These are phyloP conservation scores for Populus nigra DNA, from an alignment of 345 rosid species.

Conservation along the genomic window DNA sequence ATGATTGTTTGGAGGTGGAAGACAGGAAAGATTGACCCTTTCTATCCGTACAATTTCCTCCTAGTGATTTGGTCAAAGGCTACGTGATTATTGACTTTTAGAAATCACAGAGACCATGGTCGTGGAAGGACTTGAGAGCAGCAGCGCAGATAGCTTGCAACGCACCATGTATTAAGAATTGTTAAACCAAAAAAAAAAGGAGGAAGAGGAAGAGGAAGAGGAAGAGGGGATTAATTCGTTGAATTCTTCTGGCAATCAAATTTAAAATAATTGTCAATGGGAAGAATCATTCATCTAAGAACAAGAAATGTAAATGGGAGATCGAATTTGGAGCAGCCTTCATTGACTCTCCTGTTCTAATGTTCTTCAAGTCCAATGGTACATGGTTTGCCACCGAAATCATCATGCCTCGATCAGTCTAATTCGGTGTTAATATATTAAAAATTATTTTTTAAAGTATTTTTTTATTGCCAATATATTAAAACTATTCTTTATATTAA, in stretches of 20 bases:
- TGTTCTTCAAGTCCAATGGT: no score
- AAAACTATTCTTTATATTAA: no score
- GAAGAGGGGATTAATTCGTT: neutral
- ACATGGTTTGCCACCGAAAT: neutral
- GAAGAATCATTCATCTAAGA: neutral
- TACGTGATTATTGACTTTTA: neutral
- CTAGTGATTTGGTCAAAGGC: neutral
- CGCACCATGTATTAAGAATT: no score
- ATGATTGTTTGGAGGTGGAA: neutral
- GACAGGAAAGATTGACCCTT: neutral
- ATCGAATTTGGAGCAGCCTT: neutral
- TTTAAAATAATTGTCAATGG: no score
- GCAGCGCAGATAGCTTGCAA: neutral
- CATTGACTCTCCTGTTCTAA: neutral
- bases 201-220: no score
- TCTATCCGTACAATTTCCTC: neutral
- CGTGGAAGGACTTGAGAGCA: neutral
- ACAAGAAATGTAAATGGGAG: neutral
- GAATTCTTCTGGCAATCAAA: neutral
- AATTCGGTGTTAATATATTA: no score
- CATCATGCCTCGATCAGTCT: neutral
- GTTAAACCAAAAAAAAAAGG: no score
- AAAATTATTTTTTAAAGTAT: no score
- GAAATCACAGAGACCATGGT: neutral
- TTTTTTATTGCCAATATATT: no score